Base-by-base conservation (phyloP, 2,329 filamentous ascomycete genomes). In the Colletotrichum salicis region DNA sequence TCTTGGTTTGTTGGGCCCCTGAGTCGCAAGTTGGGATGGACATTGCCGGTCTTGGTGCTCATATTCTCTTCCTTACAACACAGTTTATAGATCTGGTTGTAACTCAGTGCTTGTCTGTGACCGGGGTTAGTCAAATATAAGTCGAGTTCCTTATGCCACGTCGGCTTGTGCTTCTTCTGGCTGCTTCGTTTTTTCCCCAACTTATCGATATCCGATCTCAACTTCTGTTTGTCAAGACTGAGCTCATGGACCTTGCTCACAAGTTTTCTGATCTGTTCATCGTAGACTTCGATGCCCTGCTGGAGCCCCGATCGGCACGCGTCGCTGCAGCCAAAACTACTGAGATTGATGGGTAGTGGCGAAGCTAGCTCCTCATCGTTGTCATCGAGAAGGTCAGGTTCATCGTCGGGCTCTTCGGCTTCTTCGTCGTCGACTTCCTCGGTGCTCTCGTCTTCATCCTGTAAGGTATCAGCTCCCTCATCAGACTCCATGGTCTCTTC, bases 1-100 rank as follows among this genome's bases (percentile, higher is more conserved):
- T 73, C 64, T 12, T 33, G 51, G 27, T 19, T 7, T 2, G 6
- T 59, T 2, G 68, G 71, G 3, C 29, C 19, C 8, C 75, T 70
- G 1, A 81, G 57, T 5, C 27, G 67, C 8, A 82, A 73, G 27
- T 79, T 74, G 0, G 81, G 81, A 61, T 83, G 82, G 7, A 75
- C 70, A 8, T 73, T 57, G 0, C 35, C 29, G 5, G 67, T 2
- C 0, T 10, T 67, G 54, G 57, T 56, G 2, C 75, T 78, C 76
- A 80, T 82, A 52, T 79, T 83, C 35, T 81, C 80, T 67, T 84
- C 81, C n/a, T 71, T 76, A 69, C 79, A 82, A 55, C 76, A 75
- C 1, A 74, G 62, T 11, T 56, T 62, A 64, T 80, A 81, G 2
- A 80, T 72, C 0, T 33, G 0, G 1, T n/a, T 3, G 51, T 78